Conservation (phyloP, 306 rosid species). For the Gynostemma pentaphyllum region DNA sequence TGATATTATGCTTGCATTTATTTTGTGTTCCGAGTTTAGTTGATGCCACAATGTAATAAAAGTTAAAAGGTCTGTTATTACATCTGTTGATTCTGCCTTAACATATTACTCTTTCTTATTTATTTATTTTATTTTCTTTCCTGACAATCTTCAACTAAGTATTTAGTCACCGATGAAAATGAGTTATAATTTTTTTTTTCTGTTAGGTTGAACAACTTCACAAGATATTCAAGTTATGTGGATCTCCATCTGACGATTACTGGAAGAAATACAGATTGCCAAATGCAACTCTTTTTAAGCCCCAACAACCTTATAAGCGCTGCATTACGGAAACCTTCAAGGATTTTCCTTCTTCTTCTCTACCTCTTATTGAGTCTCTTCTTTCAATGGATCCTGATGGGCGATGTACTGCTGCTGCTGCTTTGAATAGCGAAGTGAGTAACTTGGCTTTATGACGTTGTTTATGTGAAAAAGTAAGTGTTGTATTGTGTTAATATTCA, state of each 20-base stretch:
- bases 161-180: neutral
- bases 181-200: neutral
- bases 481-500: neutral
- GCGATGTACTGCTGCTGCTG: constrained; percentile 59
- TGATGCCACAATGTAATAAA: neutral
- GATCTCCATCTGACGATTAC: constrained; percentile 83
- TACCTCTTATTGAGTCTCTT: constrained; percentile 65
- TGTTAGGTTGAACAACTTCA: constrained; percentile 91
- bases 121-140: too few relatives aligned
- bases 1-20: neutral
- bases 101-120: neutral
- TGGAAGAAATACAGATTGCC: constrained; percentile 85
- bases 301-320: constrained; percentile 74
- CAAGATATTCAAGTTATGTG: constrained; percentile 92
- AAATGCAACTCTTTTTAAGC: constrained; percentile 86
- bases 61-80: too few relatives aligned
- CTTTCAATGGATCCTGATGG: constrained; percentile 65
- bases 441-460: neutral
- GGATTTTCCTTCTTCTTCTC: constrained; percentile 65
- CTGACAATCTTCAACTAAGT: neutral
- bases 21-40: neutral
- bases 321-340: constrained; percentile 44
- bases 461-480: neutral
- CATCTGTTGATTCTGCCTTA: neutral
- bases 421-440: constrained; percentile 76